Evolutionary conservation across 176 grass and related monocot species (phyloP).

Genomic region (Oryza officinalis): DNA sequence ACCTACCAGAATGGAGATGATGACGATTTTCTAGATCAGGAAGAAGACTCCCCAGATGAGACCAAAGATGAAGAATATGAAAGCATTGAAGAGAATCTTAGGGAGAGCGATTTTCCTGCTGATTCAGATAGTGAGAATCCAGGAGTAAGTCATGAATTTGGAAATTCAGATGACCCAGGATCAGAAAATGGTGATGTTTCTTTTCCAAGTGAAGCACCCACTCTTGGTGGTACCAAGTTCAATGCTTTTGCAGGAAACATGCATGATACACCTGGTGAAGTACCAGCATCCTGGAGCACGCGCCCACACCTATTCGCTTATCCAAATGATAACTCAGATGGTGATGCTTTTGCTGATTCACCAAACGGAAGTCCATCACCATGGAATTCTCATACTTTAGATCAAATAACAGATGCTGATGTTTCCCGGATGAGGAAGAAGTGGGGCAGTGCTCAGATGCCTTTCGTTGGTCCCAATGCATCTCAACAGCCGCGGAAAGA

Average conservation of each 20-base stretch:
- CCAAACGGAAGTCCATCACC: constrained; percentile 71
- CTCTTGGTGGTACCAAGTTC: constrained; percentile 36
- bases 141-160: constrained; percentile 51
- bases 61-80: constrained; percentile 82
- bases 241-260: constrained; percentile 51
- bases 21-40: constrained; percentile 61
- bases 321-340: constrained; percentile 72
- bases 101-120: constrained; percentile 61
- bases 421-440: constrained; percentile 87
- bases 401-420: constrained; percentile 77
- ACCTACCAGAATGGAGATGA: constrained; percentile 42
- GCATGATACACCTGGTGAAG: constrained; percentile 48
- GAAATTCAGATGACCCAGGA: constrained; percentile 75
- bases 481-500: constrained; percentile 81
- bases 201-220: constrained; percentile 34
- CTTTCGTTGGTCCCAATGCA: constrained; percentile 57
- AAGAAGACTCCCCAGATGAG: constrained; percentile 52
- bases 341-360: constrained; percentile 78
- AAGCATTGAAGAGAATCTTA: constrained; percentile 69
- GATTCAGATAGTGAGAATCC: constrained; percentile 85
- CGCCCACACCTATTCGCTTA: constrained; percentile 55
- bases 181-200: constrained; percentile 67
- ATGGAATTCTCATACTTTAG: constrained; percentile 78
- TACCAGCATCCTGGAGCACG: constrained; percentile 58
- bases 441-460: constrained; percentile 90